A percentile compares a stretch with the other conserved stretches of the same genome.
Evolutionary conservation across 768 basidiomycete species (phyloP).

Genomic region (Lactifluus hygrophoroides): DNA sequence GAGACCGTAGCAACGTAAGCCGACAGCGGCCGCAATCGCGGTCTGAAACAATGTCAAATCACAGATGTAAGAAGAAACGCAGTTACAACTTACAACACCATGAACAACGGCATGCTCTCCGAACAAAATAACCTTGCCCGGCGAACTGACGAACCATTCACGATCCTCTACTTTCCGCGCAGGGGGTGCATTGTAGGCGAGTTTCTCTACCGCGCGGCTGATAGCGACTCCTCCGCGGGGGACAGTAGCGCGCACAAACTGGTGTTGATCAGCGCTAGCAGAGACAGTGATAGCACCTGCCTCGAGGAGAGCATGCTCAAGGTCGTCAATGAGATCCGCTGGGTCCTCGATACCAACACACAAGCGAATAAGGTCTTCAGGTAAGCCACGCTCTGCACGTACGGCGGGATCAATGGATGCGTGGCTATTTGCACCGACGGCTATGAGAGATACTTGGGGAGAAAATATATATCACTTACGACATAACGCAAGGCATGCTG

Average conservation of each 20-base stretch:
- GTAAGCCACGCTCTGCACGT: conserved; percentile 93
- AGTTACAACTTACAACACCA: conserved; percentile 66
- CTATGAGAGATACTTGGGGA: conserved; percentile 3
- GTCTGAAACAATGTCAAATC: conserved; percentile 41
- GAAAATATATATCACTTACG: conserved; percentile 50
- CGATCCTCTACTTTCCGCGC: conserved; percentile 28
- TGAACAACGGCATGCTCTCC: conserved; percentile 99
- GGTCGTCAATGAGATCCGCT: conserved; percentile 86
- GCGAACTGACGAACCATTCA: conserved; percentile 88
- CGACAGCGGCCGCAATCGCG: conserved; percentile 90
- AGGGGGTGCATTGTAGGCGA: conserved; percentile 37
- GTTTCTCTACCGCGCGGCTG: conserved; percentile 59
- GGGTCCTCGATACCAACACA: conserved; percentile 98
- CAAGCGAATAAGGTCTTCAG: conserved; percentile 96
- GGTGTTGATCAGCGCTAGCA: conserved; percentile 38
- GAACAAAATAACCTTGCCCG: conserved; percentile 96
- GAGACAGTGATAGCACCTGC: conserved; percentile 76
- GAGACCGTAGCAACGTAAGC: conserved; percentile 90
- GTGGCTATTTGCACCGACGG: conserved; percentile 46
- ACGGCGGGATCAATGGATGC: conserved; percentile 94
- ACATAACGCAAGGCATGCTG: conserved; percentile 99
- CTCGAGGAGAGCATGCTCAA: conserved; percentile 85
- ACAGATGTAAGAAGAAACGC: neutral
- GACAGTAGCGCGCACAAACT: conserved; percentile 39
- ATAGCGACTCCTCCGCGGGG: conserved; percentile 30